These are phyloP conservation scores for Apostasia ramifera DNA, from an alignment of 106 monocot genomes.

Conservation along the genomic window DNA sequence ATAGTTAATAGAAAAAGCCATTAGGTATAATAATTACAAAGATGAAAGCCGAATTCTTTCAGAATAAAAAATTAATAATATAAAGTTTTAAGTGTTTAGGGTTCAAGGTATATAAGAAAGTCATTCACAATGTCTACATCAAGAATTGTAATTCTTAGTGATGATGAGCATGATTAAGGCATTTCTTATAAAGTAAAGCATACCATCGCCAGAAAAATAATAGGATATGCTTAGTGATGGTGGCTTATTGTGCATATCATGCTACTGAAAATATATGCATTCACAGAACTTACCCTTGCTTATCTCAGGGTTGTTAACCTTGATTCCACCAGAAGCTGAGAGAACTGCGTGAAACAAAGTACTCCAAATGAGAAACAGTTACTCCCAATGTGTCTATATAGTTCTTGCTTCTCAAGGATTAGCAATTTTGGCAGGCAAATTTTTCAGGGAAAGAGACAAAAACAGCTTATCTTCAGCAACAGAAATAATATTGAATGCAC, in stretches of 20 bases:
- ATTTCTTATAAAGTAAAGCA: neutral
- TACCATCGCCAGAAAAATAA: too few species aligned
- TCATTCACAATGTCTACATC: neutral
- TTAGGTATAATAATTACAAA: slow-evolving; percentile 10
- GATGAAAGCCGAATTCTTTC: neutral
- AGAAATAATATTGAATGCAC: too few species aligned
- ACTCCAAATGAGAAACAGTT: too few species aligned
- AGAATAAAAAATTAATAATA: neutral
- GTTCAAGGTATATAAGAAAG: too few species aligned
- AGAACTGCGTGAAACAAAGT: slow-evolving; percentile 29
- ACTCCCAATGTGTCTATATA: too few species aligned
- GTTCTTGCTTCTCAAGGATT: too few species aligned
- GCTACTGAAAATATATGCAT: too few species aligned
- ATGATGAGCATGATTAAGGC: neutral
- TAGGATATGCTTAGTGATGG: too few species aligned
- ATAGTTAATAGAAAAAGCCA: slow-evolving; percentile 4
- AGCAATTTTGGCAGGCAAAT: too few species aligned
- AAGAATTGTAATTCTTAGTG: neutral
- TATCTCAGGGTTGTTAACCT: slow-evolving; percentile 40
- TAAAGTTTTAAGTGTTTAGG: neutral
- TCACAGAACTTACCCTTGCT: slow-evolving; percentile 33
- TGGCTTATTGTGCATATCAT: too few species aligned
- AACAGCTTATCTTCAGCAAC: too few species aligned
- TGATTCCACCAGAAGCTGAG: slow-evolving; percentile 64
- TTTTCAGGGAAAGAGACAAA: too few species aligned